Evolutionary conservation across 2,329 filamentous ascomycete genomes (phyloP), one percentile per base, ranked within the genome.

Genomic region (Sclerotinia trifoliorum): DNA sequence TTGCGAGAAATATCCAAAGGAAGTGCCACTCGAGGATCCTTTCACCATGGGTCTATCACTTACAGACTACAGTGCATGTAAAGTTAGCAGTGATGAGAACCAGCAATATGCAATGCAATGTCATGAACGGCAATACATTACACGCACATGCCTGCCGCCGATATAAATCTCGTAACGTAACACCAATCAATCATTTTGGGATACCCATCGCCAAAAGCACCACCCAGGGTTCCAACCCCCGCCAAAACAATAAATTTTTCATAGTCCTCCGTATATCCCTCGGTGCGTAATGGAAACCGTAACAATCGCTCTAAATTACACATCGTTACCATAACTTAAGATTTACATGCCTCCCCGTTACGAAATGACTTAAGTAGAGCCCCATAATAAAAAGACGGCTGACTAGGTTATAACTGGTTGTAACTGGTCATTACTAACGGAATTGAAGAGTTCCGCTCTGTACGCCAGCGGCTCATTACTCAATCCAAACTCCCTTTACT

Each of bases 111-210:
- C 58, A 62, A 62, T 62, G 58, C 44, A 17, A 58, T 58, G 19
- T 48, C 57, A 61, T 49, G 24, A 48, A 61, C 57, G 19, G 19
- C 57, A 15, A 61, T 61, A 49, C 32, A 35, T 48, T 48, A 15
- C 10, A 48, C 29, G 26, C 26, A 56, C 19, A 44, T 61, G 57
- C 44, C 44, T 61, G 44, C 57, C 48, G 26, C 11, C 48, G 42
- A 61, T n/a, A 61, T 61, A 49, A n/a, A 61, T 61, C 44, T 48
- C 42, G 57, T 61, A 61, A 61, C 57, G 57, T 61, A 61, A 61
- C 42, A 35, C 19, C n/a, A n/a, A 61, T 61, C n/a, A n/a, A 61
- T 61, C 44, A 32, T 48, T 61, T 61, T 49, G 44, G 57, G 57
- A 32, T 35, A 17, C 10, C 24, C 57, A 61, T 48, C 57, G 57